Conservation (phyloP, 331 rosid species). For the Malus hybrid region DNA sequence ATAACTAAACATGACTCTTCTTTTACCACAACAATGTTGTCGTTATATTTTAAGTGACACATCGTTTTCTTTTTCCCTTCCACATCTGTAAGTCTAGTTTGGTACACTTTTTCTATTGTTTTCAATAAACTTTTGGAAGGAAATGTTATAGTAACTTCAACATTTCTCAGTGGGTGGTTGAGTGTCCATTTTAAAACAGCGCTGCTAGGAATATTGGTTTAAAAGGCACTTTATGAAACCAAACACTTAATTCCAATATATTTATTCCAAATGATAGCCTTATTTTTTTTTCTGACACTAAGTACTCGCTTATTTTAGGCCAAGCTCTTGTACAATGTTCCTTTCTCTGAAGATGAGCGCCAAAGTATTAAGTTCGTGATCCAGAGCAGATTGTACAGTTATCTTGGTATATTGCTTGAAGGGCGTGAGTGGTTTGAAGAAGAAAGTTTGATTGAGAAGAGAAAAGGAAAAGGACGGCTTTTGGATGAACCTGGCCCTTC, state of each 20-base stretch:
- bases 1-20: neutral
- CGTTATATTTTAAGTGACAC: neutral
- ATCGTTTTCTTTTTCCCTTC: neutral
- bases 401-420: conserved; percentile 61
- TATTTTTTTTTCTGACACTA: conserved; percentile 10
- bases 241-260: neutral
- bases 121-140: neutral
- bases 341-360: conserved; percentile 71
- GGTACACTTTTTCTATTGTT: neutral
- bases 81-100: neutral
- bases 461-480: conserved; percentile 30
- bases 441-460: conserved; percentile 43
- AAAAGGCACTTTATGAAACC: neutral
- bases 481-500: conserved; percentile 41
- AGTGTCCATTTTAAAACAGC: neutral
- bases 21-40: neutral
- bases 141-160: neutral
- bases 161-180: neutral
- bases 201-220: neutral
- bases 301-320: conserved; percentile 42
- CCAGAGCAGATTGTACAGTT: conserved; percentile 63
- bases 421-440: conserved; percentile 70
- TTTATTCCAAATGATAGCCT: neutral
- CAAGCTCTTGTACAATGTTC: conserved; percentile 51
- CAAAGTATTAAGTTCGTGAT: conserved; percentile 59